phyloP scores from a whole-genome alignment of 1,284 basidiomycete species.

The Ceratobasidium sp. region DNA sequence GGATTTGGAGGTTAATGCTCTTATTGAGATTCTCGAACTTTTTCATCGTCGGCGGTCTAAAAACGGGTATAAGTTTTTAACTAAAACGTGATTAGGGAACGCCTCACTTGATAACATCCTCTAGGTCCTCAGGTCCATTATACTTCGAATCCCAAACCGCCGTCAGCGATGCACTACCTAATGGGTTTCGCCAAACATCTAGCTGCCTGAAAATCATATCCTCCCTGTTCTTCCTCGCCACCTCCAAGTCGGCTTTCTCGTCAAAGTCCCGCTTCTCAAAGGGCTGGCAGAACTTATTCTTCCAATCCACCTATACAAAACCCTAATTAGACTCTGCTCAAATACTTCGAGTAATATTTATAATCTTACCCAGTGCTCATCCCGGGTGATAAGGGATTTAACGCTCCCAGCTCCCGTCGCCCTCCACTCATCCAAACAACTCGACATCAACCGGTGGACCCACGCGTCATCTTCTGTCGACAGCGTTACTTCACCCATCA shows the following conservation, averaged over 20 bases:
- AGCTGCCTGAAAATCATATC: slow-evolving; percentile 40
- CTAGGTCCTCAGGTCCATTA: slow-evolving; percentile 31
- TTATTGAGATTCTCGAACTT: slow-evolving; percentile 46
- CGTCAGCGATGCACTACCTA: slow-evolving; percentile 33
- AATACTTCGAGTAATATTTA: neutral
- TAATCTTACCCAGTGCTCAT: slow-evolving; percentile 78
- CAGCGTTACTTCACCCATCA: slow-evolving; percentile 69
- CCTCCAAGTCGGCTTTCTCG: slow-evolving; percentile 31
- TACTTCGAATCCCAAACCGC: slow-evolving; percentile 31
- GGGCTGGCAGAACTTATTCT: slow-evolving; percentile 76
- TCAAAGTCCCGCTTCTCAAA: slow-evolving; percentile 67
- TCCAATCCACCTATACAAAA: slow-evolving; percentile 65
- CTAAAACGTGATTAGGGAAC: neutral
- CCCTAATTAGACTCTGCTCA: neutral
- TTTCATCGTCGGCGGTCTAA: slow-evolving; percentile 41
- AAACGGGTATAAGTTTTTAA: neutral
- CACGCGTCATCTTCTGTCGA: slow-evolving; percentile 72
- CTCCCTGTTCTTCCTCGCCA: slow-evolving; percentile 33
- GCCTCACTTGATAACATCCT: slow-evolving; percentile 21
- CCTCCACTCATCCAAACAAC: slow-evolving; percentile 73
- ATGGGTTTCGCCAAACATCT: slow-evolving; percentile 26
- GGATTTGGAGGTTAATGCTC: slow-evolving; percentile 35
- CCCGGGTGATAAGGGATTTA: slow-evolving; percentile 56
- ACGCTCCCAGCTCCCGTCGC: slow-evolving; percentile 77
- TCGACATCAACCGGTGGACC: slow-evolving; percentile 73